Evolutionary conservation across 2,329 filamentous ascomycete genomes (phyloP).

Genomic region (Didymella segeticola): DNA sequence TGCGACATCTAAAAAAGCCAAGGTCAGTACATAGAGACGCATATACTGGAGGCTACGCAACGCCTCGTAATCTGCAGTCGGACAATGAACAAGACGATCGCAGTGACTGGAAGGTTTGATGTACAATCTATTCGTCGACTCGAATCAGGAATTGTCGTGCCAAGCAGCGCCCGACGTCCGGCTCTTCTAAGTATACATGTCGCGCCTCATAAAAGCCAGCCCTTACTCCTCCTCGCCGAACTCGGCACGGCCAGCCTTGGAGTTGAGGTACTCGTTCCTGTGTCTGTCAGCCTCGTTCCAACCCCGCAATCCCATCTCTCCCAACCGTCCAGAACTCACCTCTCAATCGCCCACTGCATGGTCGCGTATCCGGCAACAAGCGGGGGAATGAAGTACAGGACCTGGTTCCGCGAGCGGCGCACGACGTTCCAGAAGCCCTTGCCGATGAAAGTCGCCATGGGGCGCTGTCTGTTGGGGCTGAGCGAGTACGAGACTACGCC

Average conservation of each 20-base stretch:
- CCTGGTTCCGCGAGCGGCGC: conserved; percentile 83
- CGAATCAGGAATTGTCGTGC: conserved; percentile 21
- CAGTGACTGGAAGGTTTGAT: conserved; percentile 13
- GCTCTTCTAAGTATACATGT: conserved; percentile 24
- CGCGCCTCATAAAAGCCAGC: conserved; percentile 8
- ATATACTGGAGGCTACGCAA: no score
- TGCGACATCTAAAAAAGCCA: no score
- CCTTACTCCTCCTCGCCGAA: conserved; percentile 54
- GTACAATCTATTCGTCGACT: conserved; percentile 33
- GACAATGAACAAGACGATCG: not conserved
- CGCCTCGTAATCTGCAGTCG: no score
- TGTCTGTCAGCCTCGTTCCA: not conserved
- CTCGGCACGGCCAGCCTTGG: conserved; percentile 72
- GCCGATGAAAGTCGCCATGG: conserved; percentile 77
- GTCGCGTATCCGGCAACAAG: conserved; percentile 78
- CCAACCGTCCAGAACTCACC: conserved; percentile 63
- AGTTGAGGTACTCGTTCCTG: conserved; percentile 83
- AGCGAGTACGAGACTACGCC: conserved; percentile 75
- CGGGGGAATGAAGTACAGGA: conserved; percentile 86
- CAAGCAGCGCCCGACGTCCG: conserved; percentile 11
- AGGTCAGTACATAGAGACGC: no score
- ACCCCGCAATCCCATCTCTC: not conserved
- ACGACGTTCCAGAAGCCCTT: conserved; percentile 95
- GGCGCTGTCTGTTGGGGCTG: conserved; percentile 86
- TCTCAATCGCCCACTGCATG: conserved; percentile 90